A percentile compares a stretch with the other conserved stretches of the same genome.
phyloP scores from a whole-genome alignment of 495 filamentous ascomycete genomes.

The Bacidia rubella region DNA sequence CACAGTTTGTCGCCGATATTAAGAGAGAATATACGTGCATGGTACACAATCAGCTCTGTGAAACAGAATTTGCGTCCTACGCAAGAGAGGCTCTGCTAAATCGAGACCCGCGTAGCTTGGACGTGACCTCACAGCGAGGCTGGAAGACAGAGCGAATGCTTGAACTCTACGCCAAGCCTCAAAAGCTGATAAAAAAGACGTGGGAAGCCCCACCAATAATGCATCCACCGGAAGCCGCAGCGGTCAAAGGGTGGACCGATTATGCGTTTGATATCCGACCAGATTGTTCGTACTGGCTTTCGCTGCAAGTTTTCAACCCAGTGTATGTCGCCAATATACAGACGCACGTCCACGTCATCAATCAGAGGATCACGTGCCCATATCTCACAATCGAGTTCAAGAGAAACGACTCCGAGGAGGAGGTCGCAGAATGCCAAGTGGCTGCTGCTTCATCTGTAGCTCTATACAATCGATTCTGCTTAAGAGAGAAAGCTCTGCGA shows the following conservation, averaged over 20 bases:
- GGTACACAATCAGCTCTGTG: background rate
- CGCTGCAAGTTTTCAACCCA: background rate
- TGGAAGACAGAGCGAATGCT: too few species aligned
- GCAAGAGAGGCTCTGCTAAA: too few species aligned
- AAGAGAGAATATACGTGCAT: background rate
- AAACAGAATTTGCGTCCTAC: background rate
- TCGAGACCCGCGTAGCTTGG: too few species aligned
- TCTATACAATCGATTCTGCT: conserved; percentile 7
- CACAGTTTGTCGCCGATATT: background rate
- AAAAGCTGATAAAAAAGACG: too few species aligned
- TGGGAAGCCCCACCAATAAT: too few species aligned
- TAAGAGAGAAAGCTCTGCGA: too few species aligned
- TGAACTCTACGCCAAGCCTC: too few species aligned
- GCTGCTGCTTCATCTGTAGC: background rate
- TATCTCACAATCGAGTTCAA: conserved; percentile 7
- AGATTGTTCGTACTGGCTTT: conserved; percentile 8
- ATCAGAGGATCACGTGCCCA: background rate
- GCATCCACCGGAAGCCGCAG: too few species aligned
- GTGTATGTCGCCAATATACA: background rate
- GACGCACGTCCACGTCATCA: background rate
- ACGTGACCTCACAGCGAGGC: too few species aligned
- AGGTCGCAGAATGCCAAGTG: background rate
- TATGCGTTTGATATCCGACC: conserved; percentile 7
- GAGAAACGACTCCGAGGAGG: background rate
- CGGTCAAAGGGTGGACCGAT: too few species aligned